Percentiles rank a stretch among this genome's conserved stretches.
Conservation (phyloP, 1,139 yeast genomes). For the Eremothecium coryli region DNA sequence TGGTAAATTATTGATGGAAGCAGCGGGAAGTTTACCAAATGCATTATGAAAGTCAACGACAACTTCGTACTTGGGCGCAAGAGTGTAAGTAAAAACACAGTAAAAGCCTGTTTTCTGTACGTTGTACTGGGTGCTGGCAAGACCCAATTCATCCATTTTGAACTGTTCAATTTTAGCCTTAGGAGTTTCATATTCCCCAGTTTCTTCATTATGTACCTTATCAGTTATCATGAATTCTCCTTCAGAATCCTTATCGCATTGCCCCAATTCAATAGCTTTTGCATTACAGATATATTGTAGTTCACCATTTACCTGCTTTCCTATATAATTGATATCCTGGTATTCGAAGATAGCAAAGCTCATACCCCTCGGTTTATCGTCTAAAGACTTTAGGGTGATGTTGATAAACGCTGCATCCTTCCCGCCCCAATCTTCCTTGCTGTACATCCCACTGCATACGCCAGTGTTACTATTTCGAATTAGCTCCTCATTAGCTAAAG, state of each 20-base stretch:
- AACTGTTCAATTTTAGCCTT: constrained; percentile 44
- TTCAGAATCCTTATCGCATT: constrained; percentile 47
- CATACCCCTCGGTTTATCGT: constrained; percentile 36
- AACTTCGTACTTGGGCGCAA: constrained; percentile 46
- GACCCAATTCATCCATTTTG: constrained; percentile 47
- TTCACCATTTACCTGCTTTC: constrained; percentile 35
- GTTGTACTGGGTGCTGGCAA: constrained; percentile 52
- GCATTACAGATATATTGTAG: constrained; percentile 68
- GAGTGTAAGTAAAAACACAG: constrained; percentile 50
- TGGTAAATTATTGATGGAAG: constrained; percentile 85
- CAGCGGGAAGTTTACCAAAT: constrained; percentile 78
- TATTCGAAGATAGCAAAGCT: constrained; percentile 76
- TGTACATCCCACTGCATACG: constrained; percentile 83
- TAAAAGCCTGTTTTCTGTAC: constrained; percentile 78
- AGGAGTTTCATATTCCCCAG: constrained; percentile 37
- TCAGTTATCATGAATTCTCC: constrained; percentile 53
- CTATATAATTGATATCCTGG: constrained; percentile 63
- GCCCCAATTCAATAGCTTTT: constrained; percentile 45
- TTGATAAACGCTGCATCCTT: constrained; percentile 52
- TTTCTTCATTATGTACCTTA: constrained; percentile 27
- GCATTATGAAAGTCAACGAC: constrained; percentile 78
- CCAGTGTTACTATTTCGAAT: constrained; percentile 47
- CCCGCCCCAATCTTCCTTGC: constrained; percentile 85
- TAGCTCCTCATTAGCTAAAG: constrained; percentile 40
- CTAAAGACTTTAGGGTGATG: constrained; percentile 37